phyloP scores from a whole-genome alignment of 164 flowering plant genomes.

The Tetracentron sinense region DNA sequence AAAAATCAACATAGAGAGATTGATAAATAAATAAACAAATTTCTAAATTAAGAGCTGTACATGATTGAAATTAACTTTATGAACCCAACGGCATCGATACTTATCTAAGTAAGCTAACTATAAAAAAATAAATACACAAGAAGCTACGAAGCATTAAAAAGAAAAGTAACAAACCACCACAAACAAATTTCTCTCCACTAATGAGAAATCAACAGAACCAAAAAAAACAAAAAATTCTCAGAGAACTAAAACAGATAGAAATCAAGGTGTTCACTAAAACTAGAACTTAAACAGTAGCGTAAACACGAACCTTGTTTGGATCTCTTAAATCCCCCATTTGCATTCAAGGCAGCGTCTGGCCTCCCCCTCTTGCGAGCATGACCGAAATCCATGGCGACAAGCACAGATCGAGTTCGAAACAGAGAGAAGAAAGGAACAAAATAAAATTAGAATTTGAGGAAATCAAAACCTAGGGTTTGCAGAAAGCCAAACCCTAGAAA shows the following conservation, averaged over 20 bases:
- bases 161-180: too few relatives aligned
- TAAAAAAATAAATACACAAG: too few relatives aligned
- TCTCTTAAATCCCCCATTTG: constrained; percentile 32
- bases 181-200: too few relatives aligned
- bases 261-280: neutral
- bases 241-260: neutral
- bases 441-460: neutral
- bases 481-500: neutral
- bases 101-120: too few relatives aligned
- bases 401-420: neutral
- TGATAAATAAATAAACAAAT: too few relatives aligned
- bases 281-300: neutral
- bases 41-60: too few relatives aligned
- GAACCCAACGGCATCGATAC: too few relatives aligned
- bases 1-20: too few relatives aligned
- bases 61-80: too few relatives aligned
- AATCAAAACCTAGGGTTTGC: neutral
- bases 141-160: too few relatives aligned
- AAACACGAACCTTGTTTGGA: constrained; percentile 22
- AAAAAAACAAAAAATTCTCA: too few relatives aligned
- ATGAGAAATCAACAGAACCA: neutral
- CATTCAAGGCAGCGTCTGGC: constrained; percentile 21
- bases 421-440: neutral
- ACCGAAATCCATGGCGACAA: constrained; percentile 18
- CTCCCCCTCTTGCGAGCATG: constrained; percentile 35